A percentile compares a stretch with the other conserved stretches of the same genome.
phyloP scores from a whole-genome alignment of 371 early-diverging fungal species.

The Dichotomocladium elegans region DNA sequence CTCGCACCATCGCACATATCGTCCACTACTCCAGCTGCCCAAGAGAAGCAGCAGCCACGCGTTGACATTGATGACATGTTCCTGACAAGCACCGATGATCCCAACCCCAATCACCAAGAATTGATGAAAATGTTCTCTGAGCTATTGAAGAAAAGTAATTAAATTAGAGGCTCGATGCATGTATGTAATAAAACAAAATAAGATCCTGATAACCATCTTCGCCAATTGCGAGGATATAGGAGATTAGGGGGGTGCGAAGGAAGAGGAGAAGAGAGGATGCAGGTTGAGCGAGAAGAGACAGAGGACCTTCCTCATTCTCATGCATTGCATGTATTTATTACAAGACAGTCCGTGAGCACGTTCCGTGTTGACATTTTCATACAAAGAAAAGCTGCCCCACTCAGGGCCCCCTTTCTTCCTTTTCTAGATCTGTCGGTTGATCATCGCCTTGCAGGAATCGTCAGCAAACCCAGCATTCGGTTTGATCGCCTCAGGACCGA shows the following conservation, averaged over 20 bases:
- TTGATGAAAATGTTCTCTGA: conserved; percentile 9
- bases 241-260: background rate
- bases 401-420: background rate
- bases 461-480: conserved; percentile 11
- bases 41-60: background rate
- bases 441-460: conserved; percentile 17
- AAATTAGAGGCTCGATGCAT: background rate
- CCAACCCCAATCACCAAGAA: conserved; percentile 12
- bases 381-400: background rate
- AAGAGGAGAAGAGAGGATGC: conserved; percentile 6
- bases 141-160: background rate
- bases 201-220: background rate
- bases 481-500: too few relatives aligned
- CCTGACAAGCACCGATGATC: conserved; percentile 5
- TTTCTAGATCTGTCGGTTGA: background rate
- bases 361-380: conserved; percentile 11
- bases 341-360: conserved; percentile 13
- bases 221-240: too few relatives aligned
- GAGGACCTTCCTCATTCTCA: too few relatives aligned
- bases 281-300: background rate
- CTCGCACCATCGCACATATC: background rate
- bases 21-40: background rate
- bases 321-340: background rate
- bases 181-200: conserved; percentile 3
- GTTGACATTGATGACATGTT: conserved; percentile 15